A percentile compares a stretch with the other conserved stretches of the same genome.
Evolutionary conservation across 2,329 filamentous ascomycete genomes (phyloP).

Genomic region (Calonectria ilicicola): DNA sequence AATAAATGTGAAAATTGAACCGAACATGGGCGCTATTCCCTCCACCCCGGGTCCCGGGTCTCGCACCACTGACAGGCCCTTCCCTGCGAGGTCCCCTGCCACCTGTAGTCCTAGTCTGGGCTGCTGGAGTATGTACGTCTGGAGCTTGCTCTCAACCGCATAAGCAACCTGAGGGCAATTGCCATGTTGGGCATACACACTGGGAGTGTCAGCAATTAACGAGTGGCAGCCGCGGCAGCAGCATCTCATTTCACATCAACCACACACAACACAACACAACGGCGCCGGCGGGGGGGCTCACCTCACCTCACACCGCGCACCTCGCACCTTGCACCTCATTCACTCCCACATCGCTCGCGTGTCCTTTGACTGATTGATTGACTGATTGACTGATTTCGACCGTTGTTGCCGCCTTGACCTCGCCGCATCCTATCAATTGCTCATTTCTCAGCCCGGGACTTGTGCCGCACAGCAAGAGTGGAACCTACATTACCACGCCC

Average conservation of each 20-base stretch:
- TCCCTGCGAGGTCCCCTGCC: slow-evolving; percentile 20
- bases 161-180: slow-evolving; percentile 10
- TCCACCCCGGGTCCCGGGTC: slow-evolving; percentile 5
- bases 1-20: slow-evolving; percentile 7
- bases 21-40: slow-evolving; percentile 2
- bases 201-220: slow-evolving; percentile 22
- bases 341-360: neutral
- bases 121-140: neutral
- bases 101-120: slow-evolving; percentile 14
- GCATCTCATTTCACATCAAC: slow-evolving; percentile 5
- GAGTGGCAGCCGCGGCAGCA: slow-evolving; percentile 24
- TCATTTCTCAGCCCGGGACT: slow-evolving; percentile 13
- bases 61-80: slow-evolving; percentile 12
- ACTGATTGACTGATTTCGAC: too few relatives aligned
- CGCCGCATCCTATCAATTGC: slow-evolving; percentile 1
- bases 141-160: slow-evolving; percentile 17
- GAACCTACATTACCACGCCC: slow-evolving; percentile 10
- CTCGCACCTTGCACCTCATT: too few relatives aligned
- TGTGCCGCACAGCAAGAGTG: slow-evolving; percentile 2
- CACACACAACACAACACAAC: too few relatives aligned
- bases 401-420: neutral
- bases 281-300: neutral
- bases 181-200: slow-evolving; percentile 6
- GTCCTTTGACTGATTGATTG: too few relatives aligned
- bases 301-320: neutral